A percentile compares a stretch with the other conserved stretches of the same genome.
phyloP scores from a whole-genome alignment of 148 eudicot species.

The Rhododendron henanense region DNA sequence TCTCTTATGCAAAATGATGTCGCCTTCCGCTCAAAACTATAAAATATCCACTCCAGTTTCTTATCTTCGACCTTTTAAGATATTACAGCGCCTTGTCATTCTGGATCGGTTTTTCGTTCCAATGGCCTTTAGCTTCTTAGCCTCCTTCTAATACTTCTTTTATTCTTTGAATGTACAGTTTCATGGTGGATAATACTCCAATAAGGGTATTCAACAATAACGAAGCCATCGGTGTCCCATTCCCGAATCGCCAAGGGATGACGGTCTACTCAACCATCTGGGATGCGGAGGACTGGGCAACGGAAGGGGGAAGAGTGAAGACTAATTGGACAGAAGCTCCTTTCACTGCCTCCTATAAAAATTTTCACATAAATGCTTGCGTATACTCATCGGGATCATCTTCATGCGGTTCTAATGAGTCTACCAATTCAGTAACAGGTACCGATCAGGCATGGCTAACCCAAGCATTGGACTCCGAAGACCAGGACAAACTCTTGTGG shows the following conservation, averaged over 20 bases:
- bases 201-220: constrained; percentile 13
- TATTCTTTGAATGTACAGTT: neutral
- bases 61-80: neutral
- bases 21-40: neutral
- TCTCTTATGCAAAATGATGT: no score
- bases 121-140: neutral
- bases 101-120: no score
- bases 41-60: neutral
- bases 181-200: constrained; percentile 11
- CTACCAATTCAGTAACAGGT: neutral
- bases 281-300: constrained; percentile 17
- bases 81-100: neutral
- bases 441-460: neutral
- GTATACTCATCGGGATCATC: neutral
- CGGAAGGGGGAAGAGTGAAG: constrained; percentile 15
- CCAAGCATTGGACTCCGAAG: neutral
- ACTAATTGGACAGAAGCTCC: constrained; percentile 15
- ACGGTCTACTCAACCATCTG: constrained; percentile 13
- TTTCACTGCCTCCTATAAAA: constrained; percentile 7
- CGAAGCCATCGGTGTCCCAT: constrained; percentile 11
- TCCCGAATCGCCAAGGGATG: constrained; percentile 11
- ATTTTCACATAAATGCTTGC: constrained; percentile 9
- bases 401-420: neutral
- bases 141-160: neutral
- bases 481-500: neutral